Evolutionary conservation across 805 yeast species (phyloP), one percentile per base, ranked within the genome.

Genomic region (Pichia heedii): DNA sequence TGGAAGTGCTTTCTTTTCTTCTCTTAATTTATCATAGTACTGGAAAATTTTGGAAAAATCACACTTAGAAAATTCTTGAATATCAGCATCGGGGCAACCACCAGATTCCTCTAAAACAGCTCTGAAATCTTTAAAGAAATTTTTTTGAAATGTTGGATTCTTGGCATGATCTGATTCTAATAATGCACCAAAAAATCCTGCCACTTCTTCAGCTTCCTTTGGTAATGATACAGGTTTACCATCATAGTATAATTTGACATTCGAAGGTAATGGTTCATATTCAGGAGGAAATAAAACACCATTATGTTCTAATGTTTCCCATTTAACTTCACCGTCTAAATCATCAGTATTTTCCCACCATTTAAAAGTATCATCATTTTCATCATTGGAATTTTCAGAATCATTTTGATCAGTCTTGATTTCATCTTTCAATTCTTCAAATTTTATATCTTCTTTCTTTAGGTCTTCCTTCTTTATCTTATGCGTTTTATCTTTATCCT

Each of bases 251-350:
- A 90, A 54, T 56, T 83, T 85, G 33, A 89, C 84, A 54, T 76
- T 73, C 5, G 75, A 66, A 0, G 97, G 97, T 36, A 90, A 65
- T 3, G 93, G 88, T 57, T 82, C 89, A 60, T 90, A 90, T 3
- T 77, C 82, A 0, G 97, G 97, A 2, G 98, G 97, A 55, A 90
- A 90, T 27, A 89, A 65, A 12, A 90, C 96, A 54, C 98, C 98
- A 51, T 75, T 79, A 60, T 90, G 98, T 49, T 77, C 86, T 41
- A 90, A 66, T 1, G 88, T 74, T 21, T 77, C 81, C 98, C 98
- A 90, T 57, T 87, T 86, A 43, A 80, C 70, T 35, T 81, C 76
- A 27, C 82, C 90, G 55, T 84, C 84, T 27, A 78, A 63, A 50
- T 81, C 83, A 48, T 81, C 83, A 37, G 76, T 77, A 36, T 76